A percentile compares a stretch with the other conserved stretches of the same genome.
Evolutionary conservation across 352 stramenopile species (phyloP).

Genomic region (Peronospora destructor): DNA sequence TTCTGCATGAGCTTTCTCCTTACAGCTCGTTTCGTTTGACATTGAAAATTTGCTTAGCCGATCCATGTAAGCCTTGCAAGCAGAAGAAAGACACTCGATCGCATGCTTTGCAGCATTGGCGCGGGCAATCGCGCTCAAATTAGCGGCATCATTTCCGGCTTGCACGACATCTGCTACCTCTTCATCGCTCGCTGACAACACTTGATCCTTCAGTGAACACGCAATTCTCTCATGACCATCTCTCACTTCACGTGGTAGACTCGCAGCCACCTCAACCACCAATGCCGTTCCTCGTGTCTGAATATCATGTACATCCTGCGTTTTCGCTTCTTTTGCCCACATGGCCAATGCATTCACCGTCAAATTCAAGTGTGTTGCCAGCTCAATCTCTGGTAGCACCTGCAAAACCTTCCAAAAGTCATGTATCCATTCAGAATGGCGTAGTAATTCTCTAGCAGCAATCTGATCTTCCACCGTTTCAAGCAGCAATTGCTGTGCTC

Average conservation of each 20-base stretch:
- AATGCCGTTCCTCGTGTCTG: slow-evolving; percentile 13
- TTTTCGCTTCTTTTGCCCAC: slow-evolving; percentile 30
- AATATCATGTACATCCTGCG: slow-evolving; percentile 12
- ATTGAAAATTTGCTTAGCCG: slow-evolving; percentile 31
- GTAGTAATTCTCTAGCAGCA: slow-evolving; percentile 10
- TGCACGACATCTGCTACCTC: slow-evolving; percentile 23
- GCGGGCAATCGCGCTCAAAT: slow-evolving; percentile 24
- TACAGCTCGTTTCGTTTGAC: slow-evolving; percentile 8
- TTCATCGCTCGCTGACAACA: slow-evolving; percentile 15
- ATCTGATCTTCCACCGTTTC: slow-evolving; percentile 28
- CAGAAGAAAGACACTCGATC: slow-evolving; percentile 37
- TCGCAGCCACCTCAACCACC: slow-evolving; percentile 19
- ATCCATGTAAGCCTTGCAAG: slow-evolving; percentile 36
- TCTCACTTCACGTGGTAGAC: slow-evolving; percentile 16
- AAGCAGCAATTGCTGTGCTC: slow-evolving; percentile 20
- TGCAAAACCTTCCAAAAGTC: slow-evolving; percentile 29
- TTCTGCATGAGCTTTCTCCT: slow-evolving; percentile 18
- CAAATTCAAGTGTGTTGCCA: slow-evolving; percentile 34
- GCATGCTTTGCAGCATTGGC: slow-evolving; percentile 34
- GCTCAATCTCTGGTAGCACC: slow-evolving; percentile 25
- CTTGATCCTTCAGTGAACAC: slow-evolving; percentile 12
- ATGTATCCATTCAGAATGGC: slow-evolving; percentile 25
- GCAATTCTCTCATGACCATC: slow-evolving; percentile 18
- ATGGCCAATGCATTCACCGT: slow-evolving; percentile 31
- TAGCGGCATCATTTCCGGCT: slow-evolving; percentile 9